These are phyloP conservation scores for Phialophora verrucosa DNA, from an alignment of 2,329 filamentous ascomycete species.

Conservation along the genomic window DNA sequence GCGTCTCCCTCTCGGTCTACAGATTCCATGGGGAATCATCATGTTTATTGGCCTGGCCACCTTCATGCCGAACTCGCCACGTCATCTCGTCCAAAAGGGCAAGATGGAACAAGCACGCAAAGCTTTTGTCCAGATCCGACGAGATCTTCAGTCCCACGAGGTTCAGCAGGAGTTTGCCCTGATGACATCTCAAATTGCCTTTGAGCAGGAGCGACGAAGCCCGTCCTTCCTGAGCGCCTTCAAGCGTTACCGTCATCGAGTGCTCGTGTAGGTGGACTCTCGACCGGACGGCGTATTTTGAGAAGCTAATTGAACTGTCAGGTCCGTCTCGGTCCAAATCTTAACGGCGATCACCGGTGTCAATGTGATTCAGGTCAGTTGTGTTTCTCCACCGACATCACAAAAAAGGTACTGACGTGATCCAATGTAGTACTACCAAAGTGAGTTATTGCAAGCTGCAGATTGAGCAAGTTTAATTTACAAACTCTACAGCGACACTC, in stretches of 20 bases:
- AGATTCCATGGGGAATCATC: constrained; percentile 80
- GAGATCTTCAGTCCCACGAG: constrained; percentile 75
- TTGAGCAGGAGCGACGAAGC: constrained; percentile 69
- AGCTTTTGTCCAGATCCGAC: constrained; percentile 71
- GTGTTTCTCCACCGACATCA: background rate
- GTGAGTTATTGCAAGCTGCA: constrained; percentile 10
- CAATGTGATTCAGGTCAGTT: constrained; percentile 77
- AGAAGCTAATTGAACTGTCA: constrained; percentile 42
- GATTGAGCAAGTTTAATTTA: constrained; percentile 41
- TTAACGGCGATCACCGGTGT: constrained; percentile 84
- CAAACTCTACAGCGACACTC: constrained; percentile 64
- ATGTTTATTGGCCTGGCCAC: constrained; percentile 70
- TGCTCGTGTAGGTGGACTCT: constrained; percentile 57
- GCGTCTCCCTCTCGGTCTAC: constrained; percentile 78
- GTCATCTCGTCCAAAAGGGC: constrained; percentile 81
- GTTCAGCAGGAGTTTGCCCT: constrained; percentile 80
- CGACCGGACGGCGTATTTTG: background rate
- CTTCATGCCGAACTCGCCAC: constrained; percentile 81
- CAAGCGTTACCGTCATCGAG: constrained; percentile 67
- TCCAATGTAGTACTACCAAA: constrained; percentile 66
- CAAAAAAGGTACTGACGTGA: background rate
- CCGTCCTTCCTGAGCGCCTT: constrained; percentile 61
- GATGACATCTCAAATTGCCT: constrained; percentile 86
- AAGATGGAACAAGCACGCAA: constrained; percentile 67
- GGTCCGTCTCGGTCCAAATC: constrained; percentile 72